A percentile compares a stretch with the other conserved stretches of the same genome.
Evolutionary conservation across 352 stramenopile genomes (phyloP).

Genomic region (Aphanomyces cochlioides): DNA sequence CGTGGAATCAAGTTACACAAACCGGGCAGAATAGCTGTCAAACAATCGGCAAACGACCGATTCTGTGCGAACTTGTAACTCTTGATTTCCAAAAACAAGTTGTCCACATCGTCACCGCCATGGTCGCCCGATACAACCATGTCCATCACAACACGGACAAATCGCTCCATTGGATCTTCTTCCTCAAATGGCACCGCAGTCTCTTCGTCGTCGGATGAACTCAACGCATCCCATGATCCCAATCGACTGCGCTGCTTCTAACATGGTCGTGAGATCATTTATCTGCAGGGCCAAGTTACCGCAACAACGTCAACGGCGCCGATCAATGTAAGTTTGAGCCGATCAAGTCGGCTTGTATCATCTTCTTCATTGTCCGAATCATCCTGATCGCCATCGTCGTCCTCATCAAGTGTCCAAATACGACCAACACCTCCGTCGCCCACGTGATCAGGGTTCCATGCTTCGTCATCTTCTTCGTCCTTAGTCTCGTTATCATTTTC

Average conservation of each 20-base stretch:
- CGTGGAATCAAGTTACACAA: slow-evolving; percentile 65
- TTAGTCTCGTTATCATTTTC: slow-evolving; percentile 43
- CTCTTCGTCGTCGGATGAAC: slow-evolving; percentile 66
- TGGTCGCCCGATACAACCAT: slow-evolving; percentile 74
- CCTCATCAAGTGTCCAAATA: slow-evolving; percentile 80
- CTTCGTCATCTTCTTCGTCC: slow-evolving; percentile 12
- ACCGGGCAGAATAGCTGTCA: slow-evolving; percentile 67
- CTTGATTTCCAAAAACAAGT: slow-evolving; percentile 92
- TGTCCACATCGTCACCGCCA: slow-evolving; percentile 77
- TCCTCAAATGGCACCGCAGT: slow-evolving; percentile 53
- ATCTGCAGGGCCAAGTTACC: background rate
- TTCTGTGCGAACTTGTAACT: slow-evolving; percentile 93
- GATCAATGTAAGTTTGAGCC: slow-evolving; percentile 68
- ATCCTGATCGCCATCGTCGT: slow-evolving; percentile 58
- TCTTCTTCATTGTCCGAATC: slow-evolving; percentile 43
- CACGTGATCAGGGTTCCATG: slow-evolving; percentile 66
- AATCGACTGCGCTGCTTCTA: slow-evolving; percentile 47
- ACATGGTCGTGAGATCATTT: no score
- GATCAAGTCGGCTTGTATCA: slow-evolving; percentile 41
- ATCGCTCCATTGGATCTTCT: slow-evolving; percentile 43
- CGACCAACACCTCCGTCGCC: slow-evolving; percentile 62
- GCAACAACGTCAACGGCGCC: slow-evolving; percentile 58
- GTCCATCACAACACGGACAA: slow-evolving; percentile 75
- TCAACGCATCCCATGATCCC: slow-evolving; percentile 77
- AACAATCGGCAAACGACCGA: slow-evolving; percentile 71